Conservation (phyloP, 805 yeast genomes). For the Isabelozyma gotoi region DNA sequence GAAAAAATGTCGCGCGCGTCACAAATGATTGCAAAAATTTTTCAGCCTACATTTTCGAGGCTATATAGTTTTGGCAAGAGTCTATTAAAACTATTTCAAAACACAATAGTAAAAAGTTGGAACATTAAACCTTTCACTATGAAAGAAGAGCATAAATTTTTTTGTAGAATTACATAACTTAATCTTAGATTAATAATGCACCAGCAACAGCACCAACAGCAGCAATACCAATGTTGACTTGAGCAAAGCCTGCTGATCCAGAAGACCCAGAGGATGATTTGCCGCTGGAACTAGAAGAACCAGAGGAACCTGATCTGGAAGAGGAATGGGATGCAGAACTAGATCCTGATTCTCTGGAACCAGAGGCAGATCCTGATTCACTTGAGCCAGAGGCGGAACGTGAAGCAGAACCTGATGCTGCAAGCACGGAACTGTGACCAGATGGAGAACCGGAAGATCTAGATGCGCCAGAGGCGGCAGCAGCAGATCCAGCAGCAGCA, state of each 20-base stretch:
- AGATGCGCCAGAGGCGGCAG: not conserved
- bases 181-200: constrained; percentile 20
- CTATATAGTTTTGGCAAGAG: too few relatives aligned
- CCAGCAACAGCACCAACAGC: constrained; percentile 26
- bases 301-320: not conserved
- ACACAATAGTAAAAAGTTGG: not conserved
- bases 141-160: not conserved
- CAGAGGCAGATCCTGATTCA: too few relatives aligned
- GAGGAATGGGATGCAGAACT: too few relatives aligned
- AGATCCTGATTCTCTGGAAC: not conserved
- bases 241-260: constrained; percentile 1
- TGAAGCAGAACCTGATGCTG: too few relatives aligned
- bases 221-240: constrained; percentile 15
- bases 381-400: too few relatives aligned
- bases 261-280: constrained; percentile 3
- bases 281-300: not conserved
- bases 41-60: too few relatives aligned
- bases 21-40: too few relatives aligned
- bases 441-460: not conserved
- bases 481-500: constrained; percentile 10
- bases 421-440: too few relatives aligned
- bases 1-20: not conserved
- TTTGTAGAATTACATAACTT: too few relatives aligned
- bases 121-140: not conserved
- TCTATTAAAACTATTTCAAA: not conserved